A percentile compares a stretch with the other conserved stretches of the same genome.
Evolutionary conservation across 805 yeast genomes (phyloP).

Genomic region (Sugiyamaella boreocaroliniensis): DNA sequence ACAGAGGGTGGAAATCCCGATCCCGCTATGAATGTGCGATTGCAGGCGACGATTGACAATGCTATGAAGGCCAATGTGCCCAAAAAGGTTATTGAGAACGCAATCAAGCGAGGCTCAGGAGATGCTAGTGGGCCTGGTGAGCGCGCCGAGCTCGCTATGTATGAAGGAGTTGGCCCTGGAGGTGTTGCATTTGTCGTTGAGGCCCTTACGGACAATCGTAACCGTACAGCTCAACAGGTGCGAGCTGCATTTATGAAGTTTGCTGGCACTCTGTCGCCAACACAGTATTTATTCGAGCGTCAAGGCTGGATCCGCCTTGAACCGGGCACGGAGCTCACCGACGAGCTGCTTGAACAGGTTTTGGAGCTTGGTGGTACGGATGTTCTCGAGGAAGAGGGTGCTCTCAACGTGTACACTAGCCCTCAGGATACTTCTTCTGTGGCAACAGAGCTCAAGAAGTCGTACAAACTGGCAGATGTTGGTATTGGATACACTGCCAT

Average conservation of each 20-base stretch:
- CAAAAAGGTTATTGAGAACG: constrained; percentile 80
- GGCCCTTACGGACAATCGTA: constrained; percentile 82
- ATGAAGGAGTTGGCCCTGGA: constrained; percentile 91
- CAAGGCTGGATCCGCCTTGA: constrained; percentile 62
- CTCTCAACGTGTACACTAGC: constrained; percentile 45
- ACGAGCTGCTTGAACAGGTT: constrained; percentile 65
- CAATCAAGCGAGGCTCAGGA: constrained; percentile 79
- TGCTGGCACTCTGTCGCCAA: constrained; percentile 67
- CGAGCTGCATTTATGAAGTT: constrained; percentile 64
- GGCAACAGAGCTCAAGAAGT: constrained; percentile 48
- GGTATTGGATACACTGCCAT: constrained; percentile 64
- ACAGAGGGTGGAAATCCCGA: constrained; percentile 57
- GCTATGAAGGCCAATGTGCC: constrained; percentile 73
- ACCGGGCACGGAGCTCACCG: constrained; percentile 47
- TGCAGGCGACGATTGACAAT: constrained; percentile 66
- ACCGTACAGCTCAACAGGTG: constrained; percentile 69
- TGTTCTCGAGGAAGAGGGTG: constrained; percentile 32
- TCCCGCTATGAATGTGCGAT: constrained; percentile 48
- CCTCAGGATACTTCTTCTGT: constrained; percentile 56
- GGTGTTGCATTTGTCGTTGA: constrained; percentile 83
- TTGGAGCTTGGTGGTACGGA: constrained; percentile 71
- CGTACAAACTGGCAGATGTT: constrained; percentile 59
- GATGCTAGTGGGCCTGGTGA: constrained; percentile 43
- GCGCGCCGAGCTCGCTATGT: constrained; percentile 48
- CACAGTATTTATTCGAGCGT: constrained; percentile 67